Conservation (phyloP, 208 protist genomes). For the Lotmaria passim region DNA sequence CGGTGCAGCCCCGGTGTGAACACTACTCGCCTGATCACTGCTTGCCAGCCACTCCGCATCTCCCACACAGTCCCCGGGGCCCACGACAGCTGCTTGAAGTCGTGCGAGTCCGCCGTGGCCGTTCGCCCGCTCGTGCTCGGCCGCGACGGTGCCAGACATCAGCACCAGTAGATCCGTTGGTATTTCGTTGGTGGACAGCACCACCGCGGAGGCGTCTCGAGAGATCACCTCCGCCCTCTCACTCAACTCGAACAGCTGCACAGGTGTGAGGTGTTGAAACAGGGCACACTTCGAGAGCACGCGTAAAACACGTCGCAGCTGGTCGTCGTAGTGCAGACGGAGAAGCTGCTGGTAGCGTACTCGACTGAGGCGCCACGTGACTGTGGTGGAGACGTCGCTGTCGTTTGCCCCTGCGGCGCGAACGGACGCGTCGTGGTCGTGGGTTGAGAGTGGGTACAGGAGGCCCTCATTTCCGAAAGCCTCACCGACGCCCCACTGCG, state of each 20-base stretch:
- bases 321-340: constrained; percentile 8
- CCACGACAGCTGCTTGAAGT: background rate
- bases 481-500: constrained; percentile 11
- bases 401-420: background rate
- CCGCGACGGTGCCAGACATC: constrained; percentile 15
- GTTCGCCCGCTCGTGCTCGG: constrained; percentile 11
- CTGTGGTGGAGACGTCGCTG: background rate
- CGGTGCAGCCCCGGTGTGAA: background rate
- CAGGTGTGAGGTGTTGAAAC: constrained; percentile 7
- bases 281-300: constrained; percentile 16
- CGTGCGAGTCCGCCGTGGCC: background rate
- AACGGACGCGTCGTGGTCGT: background rate
- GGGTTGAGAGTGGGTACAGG: background rate
- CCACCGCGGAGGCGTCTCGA: background rate
- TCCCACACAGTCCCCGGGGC: constrained; percentile 21
- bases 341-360: constrained; percentile 20
- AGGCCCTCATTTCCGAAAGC: constrained; percentile 16
- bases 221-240: background rate
- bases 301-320: background rate
- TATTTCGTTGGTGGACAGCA: constrained; percentile 5
- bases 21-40: background rate
- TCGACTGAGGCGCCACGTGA: constrained; percentile 23
- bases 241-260: background rate
- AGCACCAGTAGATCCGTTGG: constrained; percentile 8
- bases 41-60: constrained; percentile 19